These are phyloP conservation scores for Xylaria digitata DNA, from an alignment of 2,329 filamentous ascomycete genomes.

Conservation along the genomic window DNA sequence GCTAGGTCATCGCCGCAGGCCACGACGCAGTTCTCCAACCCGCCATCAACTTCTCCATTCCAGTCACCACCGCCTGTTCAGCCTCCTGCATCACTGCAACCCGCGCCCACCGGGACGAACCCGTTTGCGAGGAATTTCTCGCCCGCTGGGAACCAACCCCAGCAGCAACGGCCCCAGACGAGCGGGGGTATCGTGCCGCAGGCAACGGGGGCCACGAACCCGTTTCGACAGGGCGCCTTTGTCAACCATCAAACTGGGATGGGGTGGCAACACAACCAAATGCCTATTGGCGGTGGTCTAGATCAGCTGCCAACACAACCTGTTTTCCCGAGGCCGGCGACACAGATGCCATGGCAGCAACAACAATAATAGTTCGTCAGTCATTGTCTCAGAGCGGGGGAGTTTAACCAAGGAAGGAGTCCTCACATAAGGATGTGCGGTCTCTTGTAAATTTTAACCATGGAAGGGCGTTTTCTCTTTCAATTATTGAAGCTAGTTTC, in stretches of 20 bases:
- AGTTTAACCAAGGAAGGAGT: not conserved
- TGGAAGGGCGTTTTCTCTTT: constrained; percentile 23
- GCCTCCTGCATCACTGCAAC: constrained; percentile 57
- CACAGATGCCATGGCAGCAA: constrained; percentile 71
- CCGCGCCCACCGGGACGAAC: constrained; percentile 68
- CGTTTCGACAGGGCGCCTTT: constrained; percentile 91
- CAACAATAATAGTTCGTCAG: constrained; percentile 43
- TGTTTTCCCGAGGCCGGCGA: constrained; percentile 84
- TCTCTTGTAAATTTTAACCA: constrained; percentile 28
- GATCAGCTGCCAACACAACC: constrained; percentile 83
- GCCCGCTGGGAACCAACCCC: constrained; percentile 48
- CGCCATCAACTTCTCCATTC: constrained; percentile 57
- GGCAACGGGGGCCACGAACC: constrained; percentile 90
- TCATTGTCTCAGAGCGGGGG: not conserved
- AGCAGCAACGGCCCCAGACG: constrained; percentile 59
- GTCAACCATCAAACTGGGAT: constrained; percentile 88
- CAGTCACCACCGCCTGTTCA: constrained; percentile 55
- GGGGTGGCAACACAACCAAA: constrained; percentile 85
- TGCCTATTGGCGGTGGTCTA: constrained; percentile 82
- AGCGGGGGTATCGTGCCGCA: constrained; percentile 72
- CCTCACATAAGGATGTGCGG: not conserved
- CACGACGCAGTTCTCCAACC: constrained; percentile 52
- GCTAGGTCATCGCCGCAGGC: constrained; percentile 71
- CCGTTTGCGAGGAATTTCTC: constrained; percentile 66
- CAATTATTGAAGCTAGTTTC: constrained; percentile 16